Percentiles rank a stretch among this genome's conserved stretches.
Conservation (phyloP, 768 basidiomycete genomes). For the Xanthoconium stramineum region DNA sequence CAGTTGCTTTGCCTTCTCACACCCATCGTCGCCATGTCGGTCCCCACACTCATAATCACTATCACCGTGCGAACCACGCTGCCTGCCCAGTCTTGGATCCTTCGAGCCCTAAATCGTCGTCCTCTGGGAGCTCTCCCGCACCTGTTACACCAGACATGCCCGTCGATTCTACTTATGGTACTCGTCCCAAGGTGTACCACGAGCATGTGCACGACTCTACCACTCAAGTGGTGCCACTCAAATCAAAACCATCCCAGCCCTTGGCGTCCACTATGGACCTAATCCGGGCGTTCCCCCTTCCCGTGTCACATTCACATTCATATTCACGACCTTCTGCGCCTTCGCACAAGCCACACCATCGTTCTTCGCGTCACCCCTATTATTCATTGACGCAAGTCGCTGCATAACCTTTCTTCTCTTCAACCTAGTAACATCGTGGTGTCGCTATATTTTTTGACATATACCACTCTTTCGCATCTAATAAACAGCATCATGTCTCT, state of each 20-base stretch:
- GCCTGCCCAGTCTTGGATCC: slow-evolving; percentile 44
- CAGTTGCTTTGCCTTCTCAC: slow-evolving; percentile 26
- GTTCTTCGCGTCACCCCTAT: slow-evolving; percentile 23
- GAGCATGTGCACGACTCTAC: slow-evolving; percentile 25
- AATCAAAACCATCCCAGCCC: slow-evolving; percentile 25
- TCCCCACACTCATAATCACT: slow-evolving; percentile 18
- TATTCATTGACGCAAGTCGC: slow-evolving; percentile 21
- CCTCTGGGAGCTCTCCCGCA: slow-evolving; percentile 33
- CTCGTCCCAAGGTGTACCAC: slow-evolving; percentile 27
- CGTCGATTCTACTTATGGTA: slow-evolving; percentile 18
- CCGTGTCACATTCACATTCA: slow-evolving; percentile 31
- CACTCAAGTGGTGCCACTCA: slow-evolving; percentile 24
- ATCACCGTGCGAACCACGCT: slow-evolving; percentile 18
- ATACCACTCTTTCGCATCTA: slow-evolving; percentile 24
- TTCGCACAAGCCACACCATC: slow-evolving; percentile 26
- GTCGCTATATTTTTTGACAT: slow-evolving; percentile 35
- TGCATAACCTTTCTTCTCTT: slow-evolving; percentile 16
- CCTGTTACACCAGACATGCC: slow-evolving; percentile 31
- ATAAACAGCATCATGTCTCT: not conserved
- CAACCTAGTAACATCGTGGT: slow-evolving; percentile 21
- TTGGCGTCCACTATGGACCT: slow-evolving; percentile 39
- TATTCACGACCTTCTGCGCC: slow-evolving; percentile 18
- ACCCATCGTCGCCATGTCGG: slow-evolving; percentile 26
- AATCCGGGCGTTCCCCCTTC: slow-evolving; percentile 48
- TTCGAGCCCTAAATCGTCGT: slow-evolving; percentile 38